Evolutionary conservation across 192 early-diverging fungal genomes (phyloP).

Genomic region (Coemansia sp.): DNA sequence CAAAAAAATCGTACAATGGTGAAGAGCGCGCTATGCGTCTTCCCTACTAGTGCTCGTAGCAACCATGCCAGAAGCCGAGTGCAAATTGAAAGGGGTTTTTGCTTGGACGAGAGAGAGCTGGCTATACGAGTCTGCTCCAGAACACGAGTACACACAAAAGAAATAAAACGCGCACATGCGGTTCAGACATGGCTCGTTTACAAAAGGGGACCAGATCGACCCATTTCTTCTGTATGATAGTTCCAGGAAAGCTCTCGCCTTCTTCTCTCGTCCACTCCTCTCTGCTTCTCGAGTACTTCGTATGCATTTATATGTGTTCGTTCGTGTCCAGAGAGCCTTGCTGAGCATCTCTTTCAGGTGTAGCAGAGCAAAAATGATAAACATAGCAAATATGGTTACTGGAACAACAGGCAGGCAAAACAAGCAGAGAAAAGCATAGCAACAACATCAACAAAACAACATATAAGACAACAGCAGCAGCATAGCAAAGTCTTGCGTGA

Average conservation of each 20-base stretch:
- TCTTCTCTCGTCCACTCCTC: not conserved
- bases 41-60: slow-evolving; percentile 1
- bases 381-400: not conserved
- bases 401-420: not conserved
- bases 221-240: too few species aligned
- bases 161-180: too few species aligned
- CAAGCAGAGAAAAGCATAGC: not conserved
- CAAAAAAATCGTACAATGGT: slow-evolving; percentile 28
- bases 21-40: slow-evolving; percentile 10
- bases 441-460: not conserved
- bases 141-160: too few species aligned
- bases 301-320: slow-evolving; percentile 24
- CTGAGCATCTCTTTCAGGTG: slow-evolving; percentile 46
- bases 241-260: not conserved
- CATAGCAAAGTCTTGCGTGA: too few species aligned
- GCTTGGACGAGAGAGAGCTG: too few species aligned
- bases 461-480: not conserved
- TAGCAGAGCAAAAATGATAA: slow-evolving; percentile 4
- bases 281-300: not conserved
- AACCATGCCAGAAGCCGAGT: not conserved
- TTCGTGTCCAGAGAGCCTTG: slow-evolving; percentile 61
- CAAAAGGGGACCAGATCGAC: too few species aligned
- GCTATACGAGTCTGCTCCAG: too few species aligned
- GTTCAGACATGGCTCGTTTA: too few species aligned
- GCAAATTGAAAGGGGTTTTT: too few species aligned